phyloP scores from a whole-genome alignment of 2,329 filamentous ascomycete genomes.

The Incumbomyces lentus region DNA sequence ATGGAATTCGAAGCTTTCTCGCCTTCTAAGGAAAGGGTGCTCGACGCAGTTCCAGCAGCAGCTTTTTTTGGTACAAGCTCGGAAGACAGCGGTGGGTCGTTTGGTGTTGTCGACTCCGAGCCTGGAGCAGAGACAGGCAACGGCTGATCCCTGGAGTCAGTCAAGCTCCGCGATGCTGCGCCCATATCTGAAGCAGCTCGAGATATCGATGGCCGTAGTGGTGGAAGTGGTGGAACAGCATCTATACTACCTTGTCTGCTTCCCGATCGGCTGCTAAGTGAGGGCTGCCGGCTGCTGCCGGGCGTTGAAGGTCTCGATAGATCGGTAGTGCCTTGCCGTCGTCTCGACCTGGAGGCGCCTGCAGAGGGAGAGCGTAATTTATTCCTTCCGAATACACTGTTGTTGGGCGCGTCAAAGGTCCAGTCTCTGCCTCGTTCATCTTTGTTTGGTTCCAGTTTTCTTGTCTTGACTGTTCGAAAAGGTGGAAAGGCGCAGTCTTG shows the following conservation, averaged over 20 bases:
- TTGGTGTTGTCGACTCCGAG: too few species aligned
- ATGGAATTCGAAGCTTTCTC: too few species aligned
- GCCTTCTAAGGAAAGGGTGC: neutral
- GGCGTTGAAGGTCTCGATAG: slow-evolving; percentile 2
- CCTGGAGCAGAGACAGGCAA: too few species aligned
- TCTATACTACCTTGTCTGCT: slow-evolving; percentile 4
- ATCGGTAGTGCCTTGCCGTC: slow-evolving; percentile 4
- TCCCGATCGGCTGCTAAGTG: neutral
- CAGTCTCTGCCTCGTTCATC: neutral
- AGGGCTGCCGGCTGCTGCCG: slow-evolving; percentile 1
- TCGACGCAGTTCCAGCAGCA: neutral
- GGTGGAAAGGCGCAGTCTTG: slow-evolving; percentile 45
- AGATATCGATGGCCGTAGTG: neutral
- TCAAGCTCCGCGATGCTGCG: neutral
- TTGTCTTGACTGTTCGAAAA: slow-evolving; percentile 36
- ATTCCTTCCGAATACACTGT: neutral
- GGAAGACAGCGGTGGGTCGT: too few species aligned
- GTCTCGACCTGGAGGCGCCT: slow-evolving; percentile 6
- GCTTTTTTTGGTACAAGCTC: neutral
- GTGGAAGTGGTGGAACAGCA: neutral
- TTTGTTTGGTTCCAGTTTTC: neutral
- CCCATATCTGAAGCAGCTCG: neutral
- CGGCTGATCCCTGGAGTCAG: too few species aligned
- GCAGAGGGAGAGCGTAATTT: slow-evolving; percentile 17
- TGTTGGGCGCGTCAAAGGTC: neutral